Conservation (phyloP, 495 filamentous ascomycete genomes). For the Neurospora sp. region DNA sequence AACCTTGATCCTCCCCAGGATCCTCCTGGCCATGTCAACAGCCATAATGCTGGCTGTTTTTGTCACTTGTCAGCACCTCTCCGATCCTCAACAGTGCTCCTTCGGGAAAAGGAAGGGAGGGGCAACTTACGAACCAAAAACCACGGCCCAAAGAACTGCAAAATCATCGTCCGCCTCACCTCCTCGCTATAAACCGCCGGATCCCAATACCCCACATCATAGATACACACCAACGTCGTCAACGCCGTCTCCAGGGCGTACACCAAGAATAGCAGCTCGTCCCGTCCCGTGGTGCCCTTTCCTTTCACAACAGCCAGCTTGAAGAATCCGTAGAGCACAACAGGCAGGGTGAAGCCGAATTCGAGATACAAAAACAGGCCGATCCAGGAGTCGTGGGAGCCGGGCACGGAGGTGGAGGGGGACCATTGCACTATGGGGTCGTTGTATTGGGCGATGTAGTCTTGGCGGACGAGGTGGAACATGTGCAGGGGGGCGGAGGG, state of each 20-base stretch:
- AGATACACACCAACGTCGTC: slow-evolving; percentile 60
- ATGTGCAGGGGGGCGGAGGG: slow-evolving; percentile 31
- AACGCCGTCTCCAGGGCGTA: slow-evolving; percentile 61
- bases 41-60: slow-evolving; percentile 28
- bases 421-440: slow-evolving; percentile 66
- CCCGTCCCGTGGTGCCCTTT: slow-evolving; percentile 32
- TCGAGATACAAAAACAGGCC: slow-evolving; percentile 58
- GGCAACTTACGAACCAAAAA: slow-evolving; percentile 55
- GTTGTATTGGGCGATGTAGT: slow-evolving; percentile 57
- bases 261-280: slow-evolving; percentile 55
- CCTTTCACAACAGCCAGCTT: slow-evolving; percentile 15
- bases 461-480: slow-evolving; percentile 41
- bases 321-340: slow-evolving; percentile 48
- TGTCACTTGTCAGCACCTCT: not conserved
- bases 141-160: slow-evolving; percentile 61
- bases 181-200: slow-evolving; percentile 33
- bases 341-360: slow-evolving; percentile 54
- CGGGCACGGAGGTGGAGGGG: slow-evolving; percentile 24
- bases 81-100: not conserved
- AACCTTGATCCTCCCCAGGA: slow-evolving; percentile 23
- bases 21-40: slow-evolving; percentile 30
- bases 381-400: slow-evolving; percentile 51
- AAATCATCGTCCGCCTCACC: slow-evolving; percentile 38
- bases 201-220: slow-evolving; percentile 43
- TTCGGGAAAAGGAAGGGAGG: not conserved